Conservation (phyloP, 495 filamentous ascomycete genomes). For the Massariosphaeria phaeospora region DNA sequence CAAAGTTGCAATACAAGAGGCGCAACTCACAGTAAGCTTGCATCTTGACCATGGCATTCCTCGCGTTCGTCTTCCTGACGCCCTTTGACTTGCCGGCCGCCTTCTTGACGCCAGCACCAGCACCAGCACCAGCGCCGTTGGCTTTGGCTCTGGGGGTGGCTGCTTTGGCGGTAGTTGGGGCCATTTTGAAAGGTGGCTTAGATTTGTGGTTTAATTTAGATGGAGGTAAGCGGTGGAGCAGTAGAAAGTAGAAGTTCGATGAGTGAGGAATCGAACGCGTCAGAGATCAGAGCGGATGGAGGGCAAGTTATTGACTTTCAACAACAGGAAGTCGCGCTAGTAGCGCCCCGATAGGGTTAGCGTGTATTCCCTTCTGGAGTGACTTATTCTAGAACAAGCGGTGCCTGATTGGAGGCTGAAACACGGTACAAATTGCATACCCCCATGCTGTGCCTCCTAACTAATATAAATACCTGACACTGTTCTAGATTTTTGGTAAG, state of each 20-base stretch:
- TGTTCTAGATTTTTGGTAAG: too few species aligned
- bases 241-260: neutral
- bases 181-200: constrained; percentile 21
- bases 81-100: neutral
- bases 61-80: constrained; percentile 15
- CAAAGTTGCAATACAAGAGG: neutral
- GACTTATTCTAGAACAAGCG: too few species aligned
- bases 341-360: too few species aligned
- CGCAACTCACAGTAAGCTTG: constrained; percentile 24
- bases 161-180: constrained; percentile 15
- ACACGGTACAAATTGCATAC: constrained; percentile 1
- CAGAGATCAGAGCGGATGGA: too few species aligned
- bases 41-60: constrained; percentile 24
- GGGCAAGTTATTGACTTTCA: too few species aligned
- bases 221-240: neutral
- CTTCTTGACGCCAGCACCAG: constrained; percentile 14
- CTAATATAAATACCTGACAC: too few species aligned
- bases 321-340: too few species aligned
- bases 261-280: too few species aligned
- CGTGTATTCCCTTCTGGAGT: too few species aligned
- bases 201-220: neutral
- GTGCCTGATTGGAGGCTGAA: constrained; percentile 27
- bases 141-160: constrained; percentile 19
- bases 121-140: neutral
- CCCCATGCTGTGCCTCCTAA: too few species aligned